These are phyloP conservation scores for Solanum infundibuliforme DNA, from an alignment of 257 asterid species.

Conservation along the genomic window DNA sequence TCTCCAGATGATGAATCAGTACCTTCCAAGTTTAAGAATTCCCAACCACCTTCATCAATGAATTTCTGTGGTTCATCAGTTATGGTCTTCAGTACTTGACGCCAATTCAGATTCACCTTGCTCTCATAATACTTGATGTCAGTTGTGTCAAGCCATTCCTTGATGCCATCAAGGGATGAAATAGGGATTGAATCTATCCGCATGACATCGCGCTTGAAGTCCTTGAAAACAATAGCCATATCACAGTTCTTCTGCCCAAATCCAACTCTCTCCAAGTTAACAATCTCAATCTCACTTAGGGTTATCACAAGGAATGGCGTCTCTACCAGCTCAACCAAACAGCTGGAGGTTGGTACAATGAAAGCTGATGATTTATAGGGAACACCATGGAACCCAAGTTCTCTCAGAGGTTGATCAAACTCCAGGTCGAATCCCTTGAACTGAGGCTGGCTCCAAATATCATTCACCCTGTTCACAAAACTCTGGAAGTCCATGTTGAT, in stretches of 20 bases:
- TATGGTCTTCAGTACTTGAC: constrained; percentile 13
- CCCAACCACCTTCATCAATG: constrained; percentile 26
- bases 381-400: constrained; percentile 25
- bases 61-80: constrained; percentile 17
- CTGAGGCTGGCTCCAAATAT: constrained; percentile 22
- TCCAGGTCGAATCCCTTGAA: constrained; percentile 18
- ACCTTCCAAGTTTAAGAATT: constrained; percentile 16
- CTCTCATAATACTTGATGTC: constrained; percentile 23
- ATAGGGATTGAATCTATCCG: constrained; percentile 17
- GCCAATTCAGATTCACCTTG: constrained; percentile 22
- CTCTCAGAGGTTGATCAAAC: constrained; percentile 22
- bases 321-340: constrained; percentile 19
- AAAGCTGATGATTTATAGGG: constrained; percentile 17
- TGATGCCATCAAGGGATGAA: constrained; percentile 15
- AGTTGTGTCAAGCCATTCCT: constrained; percentile 25
- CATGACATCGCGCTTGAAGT: constrained; percentile 19
- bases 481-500: constrained; percentile 18
- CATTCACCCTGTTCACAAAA: constrained; percentile 17
- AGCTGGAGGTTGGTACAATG: constrained; percentile 17
- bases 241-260: constrained; percentile 22
- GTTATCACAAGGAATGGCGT: constrained; percentile 16
- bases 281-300: constrained; percentile 21
- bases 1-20: constrained; percentile 14
- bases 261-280: constrained; percentile 18
- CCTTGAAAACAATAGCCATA: constrained; percentile 23